Evolutionary conservation across 768 basidiomycete genomes (phyloP), one percentile per base, ranked within the genome.

Genomic region (Leucosporidium creatinivorum): DNA sequence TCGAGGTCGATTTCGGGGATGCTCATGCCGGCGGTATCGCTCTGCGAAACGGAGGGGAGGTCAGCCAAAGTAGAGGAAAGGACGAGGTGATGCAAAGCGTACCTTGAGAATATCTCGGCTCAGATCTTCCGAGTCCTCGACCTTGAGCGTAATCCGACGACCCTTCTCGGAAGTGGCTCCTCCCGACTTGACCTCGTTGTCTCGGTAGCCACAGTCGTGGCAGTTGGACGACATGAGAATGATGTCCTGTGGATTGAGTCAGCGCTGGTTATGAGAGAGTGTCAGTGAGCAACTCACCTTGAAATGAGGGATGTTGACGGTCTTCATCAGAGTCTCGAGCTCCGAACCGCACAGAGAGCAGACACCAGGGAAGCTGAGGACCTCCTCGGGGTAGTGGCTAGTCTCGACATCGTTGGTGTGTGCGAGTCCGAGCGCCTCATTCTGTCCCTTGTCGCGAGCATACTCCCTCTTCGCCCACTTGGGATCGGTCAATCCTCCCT

Each of bases 151-250:
- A 70, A 97, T 91, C 65, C 82, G 84, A 78, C 89, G 93, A 23
- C 94, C 96, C 75, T 88, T 82, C 6, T 84, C 84, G 4, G 94
- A 90, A 65, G 97, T 90, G 1, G 93, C 93, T 3, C 86, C 80
- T 26, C 94, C 91, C 8, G 91, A 89, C 78, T 99, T 99, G 75
- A 99, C 89, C 80, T 99, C 96, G 75, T 93, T 98, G 79, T 99
- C 96, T 65, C 91, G 84, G 79, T 98, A 99, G 1, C 96, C 96
- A 78, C 96, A 99, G 61, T 80, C 79, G 66, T 93, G 91, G 77
- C 96, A 98, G 77, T 96, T 97, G 9, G 93, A 93, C 28, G 94
- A 94, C 93, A 97, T 97, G 79, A 98, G 94, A 62, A 98, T 80
- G 64, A 92, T 87, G 73, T 99, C 93, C 93, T 96, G 69, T 28